A percentile compares a stretch with the other conserved stretches of the same genome.
Evolutionary conservation across 192 early-diverging fungal genomes (phyloP).

Genomic region (Coemansia sp.): DNA sequence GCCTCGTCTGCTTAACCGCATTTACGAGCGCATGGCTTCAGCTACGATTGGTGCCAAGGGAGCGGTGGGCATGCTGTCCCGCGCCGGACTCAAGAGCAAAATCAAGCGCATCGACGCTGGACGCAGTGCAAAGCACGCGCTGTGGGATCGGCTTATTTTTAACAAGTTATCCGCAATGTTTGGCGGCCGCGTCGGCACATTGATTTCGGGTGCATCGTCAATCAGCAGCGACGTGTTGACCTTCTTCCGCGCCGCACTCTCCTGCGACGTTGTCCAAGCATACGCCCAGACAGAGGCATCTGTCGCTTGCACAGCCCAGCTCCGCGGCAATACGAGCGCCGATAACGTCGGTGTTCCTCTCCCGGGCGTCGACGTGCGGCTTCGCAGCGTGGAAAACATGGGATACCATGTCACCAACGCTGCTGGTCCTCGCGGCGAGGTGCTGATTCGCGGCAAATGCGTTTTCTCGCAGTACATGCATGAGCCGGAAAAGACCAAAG

Average conservation of each 20-base stretch:
- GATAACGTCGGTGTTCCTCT: constrained; percentile 70
- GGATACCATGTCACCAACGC: constrained; percentile 72
- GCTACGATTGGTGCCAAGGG: constrained; percentile 56
- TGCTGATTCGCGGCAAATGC: constrained; percentile 71
- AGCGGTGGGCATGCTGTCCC: constrained; percentile 34
- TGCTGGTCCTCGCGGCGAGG: constrained; percentile 77
- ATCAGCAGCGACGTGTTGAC: constrained; percentile 69
- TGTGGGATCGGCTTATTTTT: constrained; percentile 89
- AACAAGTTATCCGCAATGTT: constrained; percentile 70
- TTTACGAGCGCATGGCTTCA: constrained; percentile 69
- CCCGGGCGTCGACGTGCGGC: constrained; percentile 70
- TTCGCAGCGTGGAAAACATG: constrained; percentile 82
- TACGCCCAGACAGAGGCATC: constrained; percentile 80
- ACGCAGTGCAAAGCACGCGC: constrained; percentile 59
- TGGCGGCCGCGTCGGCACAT: constrained; percentile 70
- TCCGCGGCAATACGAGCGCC: constrained; percentile 53
- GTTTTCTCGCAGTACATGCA: constrained; percentile 76
- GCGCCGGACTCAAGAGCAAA: constrained; percentile 55
- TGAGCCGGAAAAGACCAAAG: constrained; percentile 67
- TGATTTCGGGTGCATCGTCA: constrained; percentile 71
- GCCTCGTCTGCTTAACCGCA: constrained; percentile 75
- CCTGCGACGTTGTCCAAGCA: constrained; percentile 66
- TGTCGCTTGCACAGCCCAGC: constrained; percentile 49
- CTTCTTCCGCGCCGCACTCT: constrained; percentile 67
- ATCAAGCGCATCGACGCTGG: constrained; percentile 57